Evolutionary conservation across 164 flowering plant species (phyloP).

Genomic region (Berberis vulgaris): DNA sequence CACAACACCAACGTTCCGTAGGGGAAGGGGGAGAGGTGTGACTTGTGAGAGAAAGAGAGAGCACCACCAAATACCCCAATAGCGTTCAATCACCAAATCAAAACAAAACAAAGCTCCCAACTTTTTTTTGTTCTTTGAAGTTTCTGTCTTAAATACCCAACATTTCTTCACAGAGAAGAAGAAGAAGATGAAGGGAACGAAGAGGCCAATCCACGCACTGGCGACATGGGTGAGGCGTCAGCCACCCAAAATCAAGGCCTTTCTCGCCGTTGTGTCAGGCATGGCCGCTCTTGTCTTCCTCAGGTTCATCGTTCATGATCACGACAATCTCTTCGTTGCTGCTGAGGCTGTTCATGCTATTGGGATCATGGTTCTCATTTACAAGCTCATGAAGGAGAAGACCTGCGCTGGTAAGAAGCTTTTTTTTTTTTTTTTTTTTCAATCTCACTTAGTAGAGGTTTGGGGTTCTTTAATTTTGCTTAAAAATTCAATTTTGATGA

Average conservation of each 20-base stretch:
- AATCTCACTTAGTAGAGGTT: not conserved
- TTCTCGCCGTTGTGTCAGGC: slow-evolving; percentile 22
- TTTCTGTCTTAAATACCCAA: no score
- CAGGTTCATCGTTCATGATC: slow-evolving; percentile 26
- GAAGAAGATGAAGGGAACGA: slow-evolving; percentile 14
- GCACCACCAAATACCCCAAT: no score
- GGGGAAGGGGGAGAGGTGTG: no score
- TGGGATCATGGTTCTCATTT: slow-evolving; percentile 30
- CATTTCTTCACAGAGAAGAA: not conserved
- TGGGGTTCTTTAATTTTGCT: not conserved
- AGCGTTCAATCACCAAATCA: no score
- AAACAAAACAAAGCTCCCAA: no score
- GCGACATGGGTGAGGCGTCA: slow-evolving; percentile 28
- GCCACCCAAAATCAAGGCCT: slow-evolving; percentile 30
- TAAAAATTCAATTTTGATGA: not conserved
- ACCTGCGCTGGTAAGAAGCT: slow-evolving; percentile 24
- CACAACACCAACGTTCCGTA: no score
- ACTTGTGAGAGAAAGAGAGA: no score
- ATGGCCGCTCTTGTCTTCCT: slow-evolving; percentile 26
- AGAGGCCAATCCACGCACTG: slow-evolving; percentile 12
- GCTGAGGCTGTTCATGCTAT: slow-evolving; percentile 32
- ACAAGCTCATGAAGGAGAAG: slow-evolving; percentile 29
- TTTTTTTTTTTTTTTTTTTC: not conserved
- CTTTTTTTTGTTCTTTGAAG: no score
- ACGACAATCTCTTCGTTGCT: slow-evolving; percentile 31